Percentiles rank a stretch among this genome's conserved stretches.
phyloP scores from a whole-genome alignment of 2,329 filamentous ascomycete species.

The Penicillium sp. region DNA sequence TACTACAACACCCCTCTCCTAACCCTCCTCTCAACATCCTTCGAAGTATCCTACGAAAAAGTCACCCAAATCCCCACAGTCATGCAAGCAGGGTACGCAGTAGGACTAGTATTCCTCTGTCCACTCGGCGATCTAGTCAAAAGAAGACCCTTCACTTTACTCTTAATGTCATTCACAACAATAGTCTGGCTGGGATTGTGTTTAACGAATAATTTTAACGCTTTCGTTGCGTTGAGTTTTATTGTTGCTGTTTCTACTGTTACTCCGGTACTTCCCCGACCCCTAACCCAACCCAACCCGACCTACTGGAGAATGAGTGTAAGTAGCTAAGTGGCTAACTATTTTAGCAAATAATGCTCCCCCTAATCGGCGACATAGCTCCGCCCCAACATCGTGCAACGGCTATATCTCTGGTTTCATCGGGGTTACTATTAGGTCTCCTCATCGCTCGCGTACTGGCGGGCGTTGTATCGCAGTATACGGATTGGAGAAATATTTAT shows the following conservation, averaged over 20 bases:
- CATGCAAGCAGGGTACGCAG: background rate
- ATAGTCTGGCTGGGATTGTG: background rate
- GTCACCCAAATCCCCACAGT: background rate
- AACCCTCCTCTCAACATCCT: background rate
- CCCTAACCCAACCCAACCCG: too few species aligned
- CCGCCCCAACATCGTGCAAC: background rate
- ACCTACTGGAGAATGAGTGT: too few species aligned
- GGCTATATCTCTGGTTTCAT: background rate
- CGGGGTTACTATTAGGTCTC: background rate
- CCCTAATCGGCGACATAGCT: constrained; percentile 1
- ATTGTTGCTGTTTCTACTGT: background rate
- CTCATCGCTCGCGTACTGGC: background rate
- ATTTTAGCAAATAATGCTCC: background rate
- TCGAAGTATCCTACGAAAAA: background rate
- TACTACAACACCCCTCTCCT: constrained; percentile 2
- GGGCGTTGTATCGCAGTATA: background rate
- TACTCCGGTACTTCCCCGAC: background rate
- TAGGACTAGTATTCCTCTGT: background rate
- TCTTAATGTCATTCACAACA: background rate
- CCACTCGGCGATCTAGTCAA: background rate
- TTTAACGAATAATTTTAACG: background rate
- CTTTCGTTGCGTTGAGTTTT: background rate
- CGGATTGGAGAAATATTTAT: background rate
- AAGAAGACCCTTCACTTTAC: background rate
- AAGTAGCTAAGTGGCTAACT: too few species aligned